phyloP scores from a whole-genome alignment of 805 yeast genomes.

The Priceomyces medius region DNA sequence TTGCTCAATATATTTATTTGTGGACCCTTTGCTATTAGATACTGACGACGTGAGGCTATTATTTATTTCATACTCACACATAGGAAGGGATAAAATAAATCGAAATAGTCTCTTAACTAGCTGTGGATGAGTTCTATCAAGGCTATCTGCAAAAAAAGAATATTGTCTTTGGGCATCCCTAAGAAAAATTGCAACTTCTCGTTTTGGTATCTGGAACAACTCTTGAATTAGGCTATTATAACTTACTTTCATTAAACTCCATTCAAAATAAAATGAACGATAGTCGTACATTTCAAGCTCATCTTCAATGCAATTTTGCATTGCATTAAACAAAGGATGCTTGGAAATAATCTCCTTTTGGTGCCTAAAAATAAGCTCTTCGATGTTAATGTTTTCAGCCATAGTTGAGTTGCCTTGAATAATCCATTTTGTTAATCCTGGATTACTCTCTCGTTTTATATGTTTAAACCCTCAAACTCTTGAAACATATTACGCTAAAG shows the following conservation, averaged over 20 bases:
- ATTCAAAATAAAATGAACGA: background rate
- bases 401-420: no score
- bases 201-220: background rate
- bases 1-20: background rate
- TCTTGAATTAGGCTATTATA: slow-evolving; percentile 1
- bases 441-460: no score
- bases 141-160: background rate
- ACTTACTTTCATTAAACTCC: background rate
- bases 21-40: background rate
- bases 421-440: no score
- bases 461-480: no score
- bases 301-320: slow-evolving; percentile 1
- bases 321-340: slow-evolving; percentile 1
- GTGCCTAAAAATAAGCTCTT: no score
- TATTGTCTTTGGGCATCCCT: background rate
- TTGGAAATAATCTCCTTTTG: background rate
- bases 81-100: slow-evolving; percentile 2
- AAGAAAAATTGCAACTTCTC: slow-evolving; percentile 1
- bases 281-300: slow-evolving; percentile 2
- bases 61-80: slow-evolving; percentile 4
- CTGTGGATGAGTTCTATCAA: background rate
- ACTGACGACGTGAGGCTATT: background rate
- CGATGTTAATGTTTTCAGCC: no score
- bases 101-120: background rate
- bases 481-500: no score